Evolutionary conservation across 2,329 filamentous ascomycete species (phyloP).

Genomic region (Scedosporium apiospermum): DNA sequence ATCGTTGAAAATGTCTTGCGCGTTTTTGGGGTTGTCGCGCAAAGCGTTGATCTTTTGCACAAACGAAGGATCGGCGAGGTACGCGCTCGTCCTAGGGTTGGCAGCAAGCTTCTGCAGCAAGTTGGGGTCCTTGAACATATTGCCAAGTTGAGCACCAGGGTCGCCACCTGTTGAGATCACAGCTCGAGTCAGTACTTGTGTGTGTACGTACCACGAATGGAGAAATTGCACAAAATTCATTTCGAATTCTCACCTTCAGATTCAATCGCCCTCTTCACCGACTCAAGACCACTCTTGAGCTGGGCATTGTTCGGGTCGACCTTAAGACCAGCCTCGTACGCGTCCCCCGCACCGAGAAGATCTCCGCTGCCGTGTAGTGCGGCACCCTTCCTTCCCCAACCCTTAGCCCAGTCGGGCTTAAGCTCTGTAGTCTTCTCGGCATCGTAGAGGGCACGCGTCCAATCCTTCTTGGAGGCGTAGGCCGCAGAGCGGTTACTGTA

Average conservation of each 20-base stretch:
- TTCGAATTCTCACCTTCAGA: slow-evolving; percentile 26
- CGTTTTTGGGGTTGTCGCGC: slow-evolving; percentile 68
- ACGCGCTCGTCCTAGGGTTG: slow-evolving; percentile 84
- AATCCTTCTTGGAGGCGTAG: slow-evolving; percentile 84
- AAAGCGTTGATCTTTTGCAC: slow-evolving; percentile 82
- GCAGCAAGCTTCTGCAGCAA: slow-evolving; percentile 80
- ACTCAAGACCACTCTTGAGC: slow-evolving; percentile 77
- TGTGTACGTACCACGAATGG: too few relatives aligned
- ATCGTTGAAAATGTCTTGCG: slow-evolving; percentile 75
- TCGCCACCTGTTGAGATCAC: slow-evolving; percentile 36
- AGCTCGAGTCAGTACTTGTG: slow-evolving; percentile 14
- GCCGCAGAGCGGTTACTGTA: slow-evolving; percentile 93
- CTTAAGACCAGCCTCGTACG: slow-evolving; percentile 91
- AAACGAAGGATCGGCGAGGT: slow-evolving; percentile 75
- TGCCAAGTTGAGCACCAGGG: slow-evolving; percentile 67
- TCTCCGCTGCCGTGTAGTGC: slow-evolving; percentile 84
- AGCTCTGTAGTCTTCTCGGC: slow-evolving; percentile 88
- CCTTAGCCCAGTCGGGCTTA: slow-evolving; percentile 97
- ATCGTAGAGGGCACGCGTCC: slow-evolving; percentile 74
- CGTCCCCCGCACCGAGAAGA: slow-evolving; percentile 73
- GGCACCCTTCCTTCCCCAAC: slow-evolving; percentile 87
- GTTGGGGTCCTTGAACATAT: slow-evolving; percentile 90
- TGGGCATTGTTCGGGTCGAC: slow-evolving; percentile 85
- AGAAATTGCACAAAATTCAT: too few relatives aligned
- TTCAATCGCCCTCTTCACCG: slow-evolving; percentile 83